Evolutionary conservation across 768 basidiomycete species (phyloP), one percentile per base, ranked within the genome.

Genomic region (Baorangia bicolor): DNA sequence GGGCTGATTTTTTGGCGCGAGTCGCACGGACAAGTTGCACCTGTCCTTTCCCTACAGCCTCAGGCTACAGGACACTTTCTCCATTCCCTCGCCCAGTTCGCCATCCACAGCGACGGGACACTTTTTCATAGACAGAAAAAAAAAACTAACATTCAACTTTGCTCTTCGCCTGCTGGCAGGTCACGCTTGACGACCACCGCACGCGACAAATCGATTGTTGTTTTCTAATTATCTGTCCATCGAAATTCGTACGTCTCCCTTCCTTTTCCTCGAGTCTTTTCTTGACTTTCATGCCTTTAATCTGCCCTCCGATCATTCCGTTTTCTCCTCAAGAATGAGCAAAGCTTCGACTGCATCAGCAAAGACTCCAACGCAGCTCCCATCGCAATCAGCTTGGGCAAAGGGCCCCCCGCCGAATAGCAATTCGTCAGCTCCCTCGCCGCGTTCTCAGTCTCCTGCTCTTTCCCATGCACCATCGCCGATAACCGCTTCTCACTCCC

Each of bases 81-180:
- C 41, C 58, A 16, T 57, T 56, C 40, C 57, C 54, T 49, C 60
- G 57, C 62, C 67, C 71, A 68, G 73, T 61, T 68, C 68, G 75
- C 74, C 65, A 62, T 55, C 38, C 52, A 65, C 65, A 70, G 75
- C 75, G 73, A 69, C 74, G 70, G 74, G 69, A 47, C 61, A 51
- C 54, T 49, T 65, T 64, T 51, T 58, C 73, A 71, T 79, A 79
- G 76, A 79, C 71, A 66, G 69, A 63, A 69, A 68, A 59, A 58
- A 57, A 63, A 64, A 64, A 67, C 55, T 43, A 49, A 52, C 75
- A 72, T 76, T 76, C 78, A 80, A 76, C 77, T 78, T 77, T 81
- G 78, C 81, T 82, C 78, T 75, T 82, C 80, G 85, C 88, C 88
- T 90, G 88, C 88, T 88, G 88, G 88, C 88, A 90, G 88, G 88